A percentile compares a stretch with the other conserved stretches of the same genome.
phyloP scores from a whole-genome alignment of 202 grass and related monocot genomes.

The Digitaria exilis region DNA sequence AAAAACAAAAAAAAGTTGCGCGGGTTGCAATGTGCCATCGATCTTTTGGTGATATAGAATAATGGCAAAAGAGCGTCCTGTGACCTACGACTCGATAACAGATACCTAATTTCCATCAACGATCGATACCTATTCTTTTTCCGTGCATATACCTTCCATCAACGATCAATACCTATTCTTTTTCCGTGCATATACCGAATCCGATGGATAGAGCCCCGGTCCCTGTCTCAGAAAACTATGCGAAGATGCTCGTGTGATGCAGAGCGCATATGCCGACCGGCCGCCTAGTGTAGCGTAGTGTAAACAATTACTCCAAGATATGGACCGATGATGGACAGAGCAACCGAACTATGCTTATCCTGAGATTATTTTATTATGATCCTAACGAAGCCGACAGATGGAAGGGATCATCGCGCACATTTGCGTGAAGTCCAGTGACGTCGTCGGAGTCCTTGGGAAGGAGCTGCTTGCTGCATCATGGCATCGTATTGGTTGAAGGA shows the following conservation, averaged over 20 bases:
- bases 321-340: not conserved
- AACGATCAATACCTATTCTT: not conserved
- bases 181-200: constrained; percentile 21
- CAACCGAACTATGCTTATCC: not conserved
- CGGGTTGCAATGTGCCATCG: not conserved
- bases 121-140: too few relatives aligned
- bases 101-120: constrained; percentile 30
- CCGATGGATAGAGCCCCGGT: not conserved
- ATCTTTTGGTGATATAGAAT: not conserved
- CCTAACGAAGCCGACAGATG: too few relatives aligned
- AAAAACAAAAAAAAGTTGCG: too few relatives aligned
- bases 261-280: too few relatives aligned
- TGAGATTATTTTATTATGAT: not conserved
- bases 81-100: constrained; percentile 14
- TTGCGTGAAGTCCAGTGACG: too few relatives aligned
- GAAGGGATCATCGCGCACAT: too few relatives aligned
- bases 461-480: too few relatives aligned
- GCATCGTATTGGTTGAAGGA: too few relatives aligned
- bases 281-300: too few relatives aligned
- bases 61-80: not conserved
- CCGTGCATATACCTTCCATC: too few relatives aligned
- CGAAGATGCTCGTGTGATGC: not conserved
- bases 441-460: too few relatives aligned
- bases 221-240: not conserved
- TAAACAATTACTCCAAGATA: not conserved